Conservation (phyloP, 2,329 filamentous ascomycete genomes). For the Parastagonospora nodorum region DNA sequence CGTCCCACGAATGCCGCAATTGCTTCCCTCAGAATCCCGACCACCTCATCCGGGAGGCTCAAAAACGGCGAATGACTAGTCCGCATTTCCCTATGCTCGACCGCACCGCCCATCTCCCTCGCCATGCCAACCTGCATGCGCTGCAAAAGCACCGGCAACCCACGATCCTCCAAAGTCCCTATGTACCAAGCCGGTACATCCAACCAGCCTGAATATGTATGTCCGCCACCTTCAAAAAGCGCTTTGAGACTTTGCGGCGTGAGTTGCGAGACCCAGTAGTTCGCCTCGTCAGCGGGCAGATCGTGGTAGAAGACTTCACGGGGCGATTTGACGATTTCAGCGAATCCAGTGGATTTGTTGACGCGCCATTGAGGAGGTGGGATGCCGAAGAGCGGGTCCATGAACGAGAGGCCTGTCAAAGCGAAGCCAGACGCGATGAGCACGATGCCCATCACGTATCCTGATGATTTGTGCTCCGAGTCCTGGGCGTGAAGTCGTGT, state of each 20-base stretch:
- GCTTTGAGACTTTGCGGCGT: constrained; percentile 50
- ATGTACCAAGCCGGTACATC: constrained; percentile 53
- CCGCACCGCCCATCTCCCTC: constrained; percentile 41
- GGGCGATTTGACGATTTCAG: constrained; percentile 45
- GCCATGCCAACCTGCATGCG: constrained; percentile 47
- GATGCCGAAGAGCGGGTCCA: constrained; percentile 13
- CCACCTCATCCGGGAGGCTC: constrained; percentile 52
- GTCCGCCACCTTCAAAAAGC: constrained; percentile 53
- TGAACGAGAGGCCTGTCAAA: constrained; percentile 18
- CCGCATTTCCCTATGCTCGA: constrained; percentile 49
- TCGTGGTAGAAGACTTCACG: constrained; percentile 58
- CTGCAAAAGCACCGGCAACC: constrained; percentile 43
- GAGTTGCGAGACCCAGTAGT: constrained; percentile 51
- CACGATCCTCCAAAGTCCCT: constrained; percentile 50
- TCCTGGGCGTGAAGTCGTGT: neutral
- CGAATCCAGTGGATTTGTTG: constrained; percentile 45
- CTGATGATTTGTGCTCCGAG: neutral
- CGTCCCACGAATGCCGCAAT: constrained; percentile 33
- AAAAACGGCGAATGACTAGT: constrained; percentile 59
- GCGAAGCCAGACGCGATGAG: constrained; percentile 22
- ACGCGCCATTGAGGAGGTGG: constrained; percentile 16
- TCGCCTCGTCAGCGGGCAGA: constrained; percentile 50
- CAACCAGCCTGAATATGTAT: constrained; percentile 54
- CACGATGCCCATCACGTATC: constrained; percentile 14
- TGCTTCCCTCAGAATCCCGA: constrained; percentile 46